Evolutionary conservation across 2,329 filamentous ascomycete species (phyloP).

Genomic region (Sporothrix euskadiensis): DNA sequence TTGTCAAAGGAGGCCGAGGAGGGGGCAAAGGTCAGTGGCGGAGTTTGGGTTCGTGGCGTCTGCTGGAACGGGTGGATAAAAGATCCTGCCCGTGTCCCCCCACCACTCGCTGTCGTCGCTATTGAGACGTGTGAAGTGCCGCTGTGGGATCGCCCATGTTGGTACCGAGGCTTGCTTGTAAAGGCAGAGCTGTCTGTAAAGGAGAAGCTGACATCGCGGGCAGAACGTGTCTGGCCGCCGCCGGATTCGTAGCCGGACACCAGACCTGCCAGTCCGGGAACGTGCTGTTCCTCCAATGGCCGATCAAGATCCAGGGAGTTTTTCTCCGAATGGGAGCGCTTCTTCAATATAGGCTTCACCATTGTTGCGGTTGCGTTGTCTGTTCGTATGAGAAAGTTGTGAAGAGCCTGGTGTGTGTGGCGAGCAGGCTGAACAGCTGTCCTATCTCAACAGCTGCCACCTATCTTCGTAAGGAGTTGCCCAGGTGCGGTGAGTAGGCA

Average conservation of each 20-base stretch:
- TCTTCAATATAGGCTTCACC: slow-evolving; percentile 65
- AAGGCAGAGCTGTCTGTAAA: slow-evolving; percentile 32
- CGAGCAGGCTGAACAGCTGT: neutral
- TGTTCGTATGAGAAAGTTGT: neutral
- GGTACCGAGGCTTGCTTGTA: slow-evolving; percentile 44
- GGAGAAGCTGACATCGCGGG: slow-evolving; percentile 52
- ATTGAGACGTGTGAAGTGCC: slow-evolving; percentile 59
- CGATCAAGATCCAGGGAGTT: slow-evolving; percentile 64
- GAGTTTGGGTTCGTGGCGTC: slow-evolving; percentile 61
- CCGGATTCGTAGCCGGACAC: slow-evolving; percentile 38
- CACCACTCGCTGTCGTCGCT: slow-evolving; percentile 56
- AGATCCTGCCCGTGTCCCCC: slow-evolving; percentile 47
- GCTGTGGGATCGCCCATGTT: slow-evolving; percentile 60
- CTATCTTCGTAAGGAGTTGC: neutral
- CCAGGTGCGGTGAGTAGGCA: neutral
- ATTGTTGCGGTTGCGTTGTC: slow-evolving; percentile 44
- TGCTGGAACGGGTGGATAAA: slow-evolving; percentile 68
- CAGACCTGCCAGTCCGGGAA: slow-evolving; percentile 41
- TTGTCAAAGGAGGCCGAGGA: slow-evolving; percentile 56
- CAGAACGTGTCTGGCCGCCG: slow-evolving; percentile 35
- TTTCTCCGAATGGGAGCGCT: slow-evolving; percentile 59
- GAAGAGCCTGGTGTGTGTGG: neutral
- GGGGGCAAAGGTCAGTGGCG: slow-evolving; percentile 60
- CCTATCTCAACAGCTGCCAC: neutral
- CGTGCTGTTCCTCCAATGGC: slow-evolving; percentile 57